Percentiles rank a stretch among this genome's conserved stretches.
These are phyloP conservation scores for Camelina neglecta DNA, from an alignment of 345 rosid genomes.

Conservation along the genomic window DNA sequence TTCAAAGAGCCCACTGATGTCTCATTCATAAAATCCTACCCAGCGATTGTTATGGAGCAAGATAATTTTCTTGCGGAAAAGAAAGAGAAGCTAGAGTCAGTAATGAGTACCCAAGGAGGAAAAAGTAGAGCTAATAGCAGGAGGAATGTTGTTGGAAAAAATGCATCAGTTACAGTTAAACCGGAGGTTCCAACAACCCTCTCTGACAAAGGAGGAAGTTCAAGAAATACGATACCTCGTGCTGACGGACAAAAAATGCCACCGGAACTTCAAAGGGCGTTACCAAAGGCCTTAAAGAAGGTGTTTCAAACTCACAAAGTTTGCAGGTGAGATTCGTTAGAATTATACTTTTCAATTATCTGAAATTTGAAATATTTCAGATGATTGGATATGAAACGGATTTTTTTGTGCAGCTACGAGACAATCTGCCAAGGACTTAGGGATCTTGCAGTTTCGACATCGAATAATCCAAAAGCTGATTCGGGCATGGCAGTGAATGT, in stretches of 20 bases:
- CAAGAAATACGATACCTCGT: conserved; percentile 31
- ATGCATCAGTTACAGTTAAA: conserved; percentile 41
- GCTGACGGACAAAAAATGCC: conserved; percentile 53
- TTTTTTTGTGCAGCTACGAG: conserved; percentile 56
- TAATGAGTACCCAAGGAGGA: conserved; percentile 22
- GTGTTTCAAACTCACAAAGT: conserved; percentile 78
- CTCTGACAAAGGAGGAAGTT: conserved; percentile 50
- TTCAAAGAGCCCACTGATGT: conserved; percentile 45
- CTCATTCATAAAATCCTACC: conserved; percentile 38
- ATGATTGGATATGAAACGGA: conserved; percentile 15
- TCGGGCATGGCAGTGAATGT: conserved; percentile 57
- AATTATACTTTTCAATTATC: background rate
- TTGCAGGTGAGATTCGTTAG: conserved; percentile 65
- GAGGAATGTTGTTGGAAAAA: conserved; percentile 42
- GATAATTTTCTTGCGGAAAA: background rate
- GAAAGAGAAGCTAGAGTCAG: background rate
- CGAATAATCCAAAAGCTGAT: conserved; percentile 72
- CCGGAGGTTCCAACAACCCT: conserved; percentile 42
- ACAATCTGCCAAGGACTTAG: conserved; percentile 66
- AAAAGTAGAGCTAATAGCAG: conserved; percentile 43
- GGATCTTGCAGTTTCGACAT: conserved; percentile 66
- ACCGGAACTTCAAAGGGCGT: conserved; percentile 64
- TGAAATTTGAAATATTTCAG: conserved; percentile 4
- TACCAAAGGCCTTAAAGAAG: conserved; percentile 71
- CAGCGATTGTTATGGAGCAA: conserved; percentile 31